Conservation (phyloP, 345 rosid species). For the Zanthoxylum bungeanum region DNA sequence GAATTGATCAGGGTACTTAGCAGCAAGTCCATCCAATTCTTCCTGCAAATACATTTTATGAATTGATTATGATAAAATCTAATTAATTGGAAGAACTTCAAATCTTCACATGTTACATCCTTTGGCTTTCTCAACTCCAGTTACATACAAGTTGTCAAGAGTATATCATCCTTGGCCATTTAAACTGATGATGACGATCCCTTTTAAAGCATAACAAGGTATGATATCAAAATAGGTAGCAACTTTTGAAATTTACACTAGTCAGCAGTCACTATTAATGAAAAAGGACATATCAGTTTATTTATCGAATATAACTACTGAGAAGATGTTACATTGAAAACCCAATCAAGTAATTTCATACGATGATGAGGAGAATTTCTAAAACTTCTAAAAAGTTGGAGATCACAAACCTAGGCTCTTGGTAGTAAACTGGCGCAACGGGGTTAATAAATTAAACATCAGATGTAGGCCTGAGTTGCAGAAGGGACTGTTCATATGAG, state of each 20-base stretch:
- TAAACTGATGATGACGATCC: not conserved
- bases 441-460: not conserved
- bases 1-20: conserved; percentile 63
- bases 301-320: not conserved
- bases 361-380: not conserved
- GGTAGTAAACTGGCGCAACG: not conserved
- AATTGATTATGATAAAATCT: not conserved
- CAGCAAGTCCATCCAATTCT: conserved; percentile 74
- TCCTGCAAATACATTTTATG: conserved; percentile 42
- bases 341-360: not conserved
- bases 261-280: not conserved
- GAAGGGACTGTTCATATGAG: not conserved
- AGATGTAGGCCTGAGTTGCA: not conserved
- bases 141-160: not conserved
- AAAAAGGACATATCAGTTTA: not conserved
- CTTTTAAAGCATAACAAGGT: not conserved
- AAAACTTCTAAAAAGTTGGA: not conserved
- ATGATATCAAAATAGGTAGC: not conserved
- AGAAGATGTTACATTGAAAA: not conserved
- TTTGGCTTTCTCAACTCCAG: not conserved
- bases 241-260: not conserved
- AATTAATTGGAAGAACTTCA: not conserved
- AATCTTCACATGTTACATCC: not conserved
- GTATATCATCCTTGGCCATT: not conserved
- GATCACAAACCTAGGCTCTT: not conserved